Conservation (phyloP, 2,329 filamentous ascomycete genomes). For the Paramyrothecium roridum region DNA sequence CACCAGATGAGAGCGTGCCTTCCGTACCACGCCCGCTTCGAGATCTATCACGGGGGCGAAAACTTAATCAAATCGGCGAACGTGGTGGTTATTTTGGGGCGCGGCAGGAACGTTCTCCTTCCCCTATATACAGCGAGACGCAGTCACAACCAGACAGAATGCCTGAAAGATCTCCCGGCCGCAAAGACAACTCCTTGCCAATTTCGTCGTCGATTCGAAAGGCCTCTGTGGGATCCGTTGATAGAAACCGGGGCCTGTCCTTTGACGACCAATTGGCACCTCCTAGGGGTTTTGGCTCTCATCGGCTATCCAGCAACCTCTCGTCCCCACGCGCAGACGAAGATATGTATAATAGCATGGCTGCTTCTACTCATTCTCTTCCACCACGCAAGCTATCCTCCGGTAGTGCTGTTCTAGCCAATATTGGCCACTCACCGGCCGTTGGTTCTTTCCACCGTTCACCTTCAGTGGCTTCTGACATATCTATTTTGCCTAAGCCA, state of each 20-base stretch:
- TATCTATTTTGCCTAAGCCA: slow-evolving; percentile 68
- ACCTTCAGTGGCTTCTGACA: slow-evolving; percentile 80
- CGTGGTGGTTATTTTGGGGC: slow-evolving; percentile 46
- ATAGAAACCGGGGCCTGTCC: slow-evolving; percentile 20
- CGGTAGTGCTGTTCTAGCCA: slow-evolving; percentile 53
- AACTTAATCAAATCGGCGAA: slow-evolving; percentile 34
- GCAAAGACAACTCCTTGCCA: slow-evolving; percentile 29
- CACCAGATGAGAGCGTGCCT: slow-evolving; percentile 45
- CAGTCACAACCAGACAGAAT: slow-evolving; percentile 23
- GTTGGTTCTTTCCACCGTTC: slow-evolving; percentile 67
- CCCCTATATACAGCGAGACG: slow-evolving; percentile 41
- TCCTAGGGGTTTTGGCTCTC: slow-evolving; percentile 45
- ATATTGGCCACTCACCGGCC: slow-evolving; percentile 52
- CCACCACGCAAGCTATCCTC: slow-evolving; percentile 75
- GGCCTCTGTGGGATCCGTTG: slow-evolving; percentile 5
- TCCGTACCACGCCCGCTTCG: slow-evolving; percentile 36
- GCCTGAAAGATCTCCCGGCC: slow-evolving; percentile 23
- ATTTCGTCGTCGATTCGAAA: slow-evolving; percentile 30
- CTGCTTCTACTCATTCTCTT: slow-evolving; percentile 57
- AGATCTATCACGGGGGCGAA: slow-evolving; percentile 38
- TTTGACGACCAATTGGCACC: slow-evolving; percentile 53
- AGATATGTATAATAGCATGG: slow-evolving; percentile 56
- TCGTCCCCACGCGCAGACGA: slow-evolving; percentile 68
- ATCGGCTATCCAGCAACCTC: slow-evolving; percentile 57
- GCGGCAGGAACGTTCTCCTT: slow-evolving; percentile 57